phyloP scores from a whole-genome alignment of 805 yeast genomes.

The Starmera amethionina region DNA sequence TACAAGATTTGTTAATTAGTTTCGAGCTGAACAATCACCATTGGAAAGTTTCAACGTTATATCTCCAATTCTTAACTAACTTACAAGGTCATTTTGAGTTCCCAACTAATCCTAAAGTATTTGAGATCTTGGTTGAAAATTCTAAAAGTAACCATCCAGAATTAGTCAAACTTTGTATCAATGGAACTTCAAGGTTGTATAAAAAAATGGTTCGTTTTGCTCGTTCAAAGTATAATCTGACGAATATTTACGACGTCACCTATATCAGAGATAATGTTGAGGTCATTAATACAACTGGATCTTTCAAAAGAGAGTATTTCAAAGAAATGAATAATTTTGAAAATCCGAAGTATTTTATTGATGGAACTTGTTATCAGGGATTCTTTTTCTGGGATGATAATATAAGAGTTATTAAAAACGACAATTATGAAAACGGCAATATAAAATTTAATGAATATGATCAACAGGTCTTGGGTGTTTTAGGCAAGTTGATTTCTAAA shows the following conservation, averaged over 20 bases:
- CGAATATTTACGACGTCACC: slow-evolving; percentile 30
- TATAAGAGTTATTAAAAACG: slow-evolving; percentile 34
- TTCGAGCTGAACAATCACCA: slow-evolving; percentile 24
- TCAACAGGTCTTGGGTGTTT: slow-evolving; percentile 23
- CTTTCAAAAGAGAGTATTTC: slow-evolving; percentile 32
- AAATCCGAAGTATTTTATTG: slow-evolving; percentile 44
- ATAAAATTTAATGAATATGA: slow-evolving; percentile 34
- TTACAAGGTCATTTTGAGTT: slow-evolving; percentile 47
- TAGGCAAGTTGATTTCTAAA: slow-evolving; percentile 38
- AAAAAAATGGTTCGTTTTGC: slow-evolving; percentile 37
- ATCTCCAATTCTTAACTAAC: slow-evolving; percentile 39
- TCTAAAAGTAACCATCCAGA: slow-evolving; percentile 61
- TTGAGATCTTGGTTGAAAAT: slow-evolving; percentile 34
- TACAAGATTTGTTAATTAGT: slow-evolving; percentile 30
- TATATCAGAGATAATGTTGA: slow-evolving; percentile 26
- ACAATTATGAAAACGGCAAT: slow-evolving; percentile 6
- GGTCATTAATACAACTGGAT: slow-evolving; percentile 28
- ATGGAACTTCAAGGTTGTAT: slow-evolving; percentile 46
- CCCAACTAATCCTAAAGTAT: slow-evolving; percentile 27
- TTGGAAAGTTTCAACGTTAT: slow-evolving; percentile 48
- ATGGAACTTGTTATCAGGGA: slow-evolving; percentile 46
- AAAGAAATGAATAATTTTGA: slow-evolving; percentile 40
- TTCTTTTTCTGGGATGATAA: slow-evolving; percentile 69
- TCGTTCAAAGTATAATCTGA: slow-evolving; percentile 35
- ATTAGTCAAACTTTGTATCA: slow-evolving; percentile 47